Base-by-base conservation (phyloP, 805 yeast genomes). In the Sporopachydermia quercuum region DNA sequence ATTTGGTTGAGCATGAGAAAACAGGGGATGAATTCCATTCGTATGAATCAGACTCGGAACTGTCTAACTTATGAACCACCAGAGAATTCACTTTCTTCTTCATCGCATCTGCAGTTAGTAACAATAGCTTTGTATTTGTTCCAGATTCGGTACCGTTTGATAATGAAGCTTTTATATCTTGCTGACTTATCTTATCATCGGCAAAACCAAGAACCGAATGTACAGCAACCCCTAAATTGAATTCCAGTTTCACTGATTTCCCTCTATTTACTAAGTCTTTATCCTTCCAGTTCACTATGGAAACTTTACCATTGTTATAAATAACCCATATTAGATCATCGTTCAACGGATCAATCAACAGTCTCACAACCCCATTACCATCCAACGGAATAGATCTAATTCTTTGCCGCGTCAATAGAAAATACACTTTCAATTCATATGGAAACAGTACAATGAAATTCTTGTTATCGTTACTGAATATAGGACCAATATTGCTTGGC, bases 361-460 rank as follows among this genome's bases (percentile, higher is more conserved):
- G 43, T 44, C 62, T 65, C 4, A 47, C 49, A 6, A 51, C 56
- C 13, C 49, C 50, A 3, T 44, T 38, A 36, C 61, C 50, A 37
- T 54, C 59, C 11, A 60, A 35, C 2, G 61, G 52, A 11, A 58
- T 47, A 35, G 52, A 49, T 3, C 56, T 48, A 13, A 62, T 45
- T 40, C 60, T 52, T 42, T 58, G 61, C 37, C 52, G 48, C 13
- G 64, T 54, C 36, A 52, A 42, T 38, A 61, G 40, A 18, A 49
- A 50, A 41, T 59, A 63, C n/a, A 61, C 53, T 40, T 59, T 49
- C 14, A 63, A 47, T 27, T 60, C 61, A 47, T 5, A 63, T 52
- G 3, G 60, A 53, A n/a, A 60, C 52, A 11, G 61, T 51, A 5
- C 55, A 53, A n/a, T 60, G 49, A 38, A 52, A 50, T 39, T 43